Evolutionary conservation across 2,329 filamentous ascomycete species (phyloP).

Genomic region (Dactylellina parvicollis): DNA sequence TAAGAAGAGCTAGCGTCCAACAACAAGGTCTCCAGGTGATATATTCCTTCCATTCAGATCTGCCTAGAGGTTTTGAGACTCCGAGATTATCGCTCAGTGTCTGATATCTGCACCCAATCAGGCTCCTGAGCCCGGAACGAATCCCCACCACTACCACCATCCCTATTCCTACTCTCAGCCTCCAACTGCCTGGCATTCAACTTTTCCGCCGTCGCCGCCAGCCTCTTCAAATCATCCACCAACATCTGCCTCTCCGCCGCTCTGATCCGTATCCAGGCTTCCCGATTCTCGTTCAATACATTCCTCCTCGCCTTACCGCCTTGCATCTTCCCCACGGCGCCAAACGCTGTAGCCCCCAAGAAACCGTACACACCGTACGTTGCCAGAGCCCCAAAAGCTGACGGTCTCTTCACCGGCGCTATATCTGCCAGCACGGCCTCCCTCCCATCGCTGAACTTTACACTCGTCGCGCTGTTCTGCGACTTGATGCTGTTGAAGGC

Average conservation of each 20-base stretch:
- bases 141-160: too few relatives aligned
- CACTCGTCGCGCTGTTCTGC: not conserved
- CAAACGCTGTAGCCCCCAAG: not conserved
- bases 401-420: not conserved
- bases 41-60: not conserved
- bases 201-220: not conserved
- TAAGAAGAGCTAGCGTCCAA: too few relatives aligned
- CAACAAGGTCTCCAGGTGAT: too few relatives aligned
- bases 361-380: not conserved
- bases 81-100: too few relatives aligned
- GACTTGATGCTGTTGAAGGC: not conserved
- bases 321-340: not conserved
- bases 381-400: not conserved
- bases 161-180: not conserved
- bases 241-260: not conserved
- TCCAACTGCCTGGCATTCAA: slow-evolving; percentile 8
- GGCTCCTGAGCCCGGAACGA: slow-evolving; percentile 2
- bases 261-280: not conserved
- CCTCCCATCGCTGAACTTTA: slow-evolving; percentile 15
- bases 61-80: not conserved
- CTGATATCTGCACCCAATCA: too few relatives aligned
- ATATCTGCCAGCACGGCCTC: slow-evolving; percentile 5
- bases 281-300: not conserved
- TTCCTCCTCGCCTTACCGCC: not conserved
- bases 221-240: not conserved